Evolutionary conservation across 2,329 filamentous ascomycete species (phyloP).

Genomic region (Botrytis deweyae): DNA sequence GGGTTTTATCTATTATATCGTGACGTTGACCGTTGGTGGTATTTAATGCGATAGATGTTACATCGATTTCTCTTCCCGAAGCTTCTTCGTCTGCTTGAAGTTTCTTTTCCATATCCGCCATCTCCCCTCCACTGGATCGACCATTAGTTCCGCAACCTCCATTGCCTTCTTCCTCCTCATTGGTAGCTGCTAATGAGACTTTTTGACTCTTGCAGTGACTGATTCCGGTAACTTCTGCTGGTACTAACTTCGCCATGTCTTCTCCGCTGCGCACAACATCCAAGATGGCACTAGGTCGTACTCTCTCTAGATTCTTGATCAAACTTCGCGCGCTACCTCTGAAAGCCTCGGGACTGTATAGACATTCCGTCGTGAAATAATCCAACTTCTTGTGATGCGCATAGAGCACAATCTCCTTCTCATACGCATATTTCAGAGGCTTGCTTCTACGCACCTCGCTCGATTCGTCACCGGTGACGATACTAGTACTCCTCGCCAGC

Average conservation of each 20-base stretch:
- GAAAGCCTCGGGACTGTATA: slow-evolving; percentile 97
- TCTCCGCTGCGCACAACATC: slow-evolving; percentile 94
- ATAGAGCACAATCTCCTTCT: slow-evolving; percentile 98
- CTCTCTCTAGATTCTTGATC: slow-evolving; percentile 93
- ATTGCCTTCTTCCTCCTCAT: slow-evolving; percentile 48
- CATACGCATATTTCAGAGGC: slow-evolving; percentile 95
- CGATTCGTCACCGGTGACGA: slow-evolving; percentile 74
- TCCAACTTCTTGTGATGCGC: slow-evolving; percentile 95
- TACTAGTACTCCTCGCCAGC: slow-evolving; percentile 83
- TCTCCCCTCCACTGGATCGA: slow-evolving; percentile 67
- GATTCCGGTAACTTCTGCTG: slow-evolving; percentile 51
- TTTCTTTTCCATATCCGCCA: slow-evolving; percentile 77
- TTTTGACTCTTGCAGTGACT: slow-evolving; percentile 50
- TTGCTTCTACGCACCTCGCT: slow-evolving; percentile 94
- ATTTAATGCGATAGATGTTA: slow-evolving; percentile 45
- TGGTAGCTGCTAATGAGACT: slow-evolving; percentile 39
- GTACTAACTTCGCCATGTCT: slow-evolving; percentile 90
- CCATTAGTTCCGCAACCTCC: slow-evolving; percentile 78
- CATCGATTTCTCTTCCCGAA: slow-evolving; percentile 63
- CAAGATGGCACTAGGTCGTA: slow-evolving; percentile 88
- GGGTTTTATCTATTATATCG: slow-evolving; percentile 38
- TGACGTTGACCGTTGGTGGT: slow-evolving; percentile 30
- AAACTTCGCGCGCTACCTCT: slow-evolving; percentile 85
- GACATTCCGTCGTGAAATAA: slow-evolving; percentile 98
- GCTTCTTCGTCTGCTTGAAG: slow-evolving; percentile 64